phyloP scores from a whole-genome alignment of 768 basidiomycete species.

The Tubosaeta sp. region DNA sequence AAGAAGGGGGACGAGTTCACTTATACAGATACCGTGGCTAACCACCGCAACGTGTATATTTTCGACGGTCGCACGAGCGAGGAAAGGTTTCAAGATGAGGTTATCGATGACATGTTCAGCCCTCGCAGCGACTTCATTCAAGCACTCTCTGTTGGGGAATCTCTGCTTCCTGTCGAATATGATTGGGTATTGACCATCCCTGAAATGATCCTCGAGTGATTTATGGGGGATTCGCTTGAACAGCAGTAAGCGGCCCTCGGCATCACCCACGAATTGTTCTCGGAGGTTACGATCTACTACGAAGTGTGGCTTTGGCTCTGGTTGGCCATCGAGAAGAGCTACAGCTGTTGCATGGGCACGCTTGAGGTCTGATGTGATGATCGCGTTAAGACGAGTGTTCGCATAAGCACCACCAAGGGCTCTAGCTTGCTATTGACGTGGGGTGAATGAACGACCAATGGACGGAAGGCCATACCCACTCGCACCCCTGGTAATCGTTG shows the following conservation, averaged over 20 bases:
- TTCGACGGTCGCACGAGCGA: slow-evolving; percentile 38
- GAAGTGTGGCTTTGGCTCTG: slow-evolving; percentile 43
- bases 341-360: slow-evolving; percentile 62
- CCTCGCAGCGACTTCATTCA: slow-evolving; percentile 55
- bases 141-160: slow-evolving; percentile 72
- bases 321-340: slow-evolving; percentile 48
- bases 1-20: slow-evolving; percentile 52
- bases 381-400: slow-evolving; percentile 43
- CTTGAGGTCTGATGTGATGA: slow-evolving; percentile 64
- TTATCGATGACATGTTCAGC: slow-evolving; percentile 50
- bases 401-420: slow-evolving; percentile 56
- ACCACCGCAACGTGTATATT: slow-evolving; percentile 59
- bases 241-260: slow-evolving; percentile 57
- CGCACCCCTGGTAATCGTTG: slow-evolving; percentile 44
- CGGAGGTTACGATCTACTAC: slow-evolving; percentile 48
- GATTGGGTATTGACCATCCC: slow-evolving; percentile 50
- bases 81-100: slow-evolving; percentile 48
- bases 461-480: slow-evolving; percentile 29
- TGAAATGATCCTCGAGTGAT: slow-evolving; percentile 44
- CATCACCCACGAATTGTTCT: slow-evolving; percentile 68
- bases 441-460: not conserved
- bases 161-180: slow-evolving; percentile 41
- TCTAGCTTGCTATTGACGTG: slow-evolving; percentile 51
- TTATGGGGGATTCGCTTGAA: slow-evolving; percentile 23
- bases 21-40: slow-evolving; percentile 73